Evolutionary conservation across 2,329 filamentous ascomycete genomes (phyloP).

Genomic region (Acrocalymma vagum): DNA sequence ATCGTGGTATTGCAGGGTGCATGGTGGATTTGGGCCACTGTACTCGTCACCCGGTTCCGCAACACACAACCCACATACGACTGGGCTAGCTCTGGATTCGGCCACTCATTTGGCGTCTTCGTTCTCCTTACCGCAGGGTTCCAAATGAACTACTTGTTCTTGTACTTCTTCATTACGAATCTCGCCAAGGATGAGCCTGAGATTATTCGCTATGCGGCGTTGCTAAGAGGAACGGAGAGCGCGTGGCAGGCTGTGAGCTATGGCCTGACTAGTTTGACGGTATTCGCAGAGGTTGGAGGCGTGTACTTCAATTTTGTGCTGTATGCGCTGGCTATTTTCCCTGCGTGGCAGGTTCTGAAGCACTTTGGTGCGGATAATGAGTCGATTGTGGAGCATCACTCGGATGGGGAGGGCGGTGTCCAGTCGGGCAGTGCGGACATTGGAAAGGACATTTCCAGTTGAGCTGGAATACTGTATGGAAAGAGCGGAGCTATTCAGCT

Average conservation of each 20-base stretch:
- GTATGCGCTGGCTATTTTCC: slow-evolving; percentile 70
- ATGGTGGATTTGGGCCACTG: slow-evolving; percentile 77
- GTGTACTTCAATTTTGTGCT: slow-evolving; percentile 76
- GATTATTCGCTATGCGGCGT: slow-evolving; percentile 72
- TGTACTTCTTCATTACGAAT: slow-evolving; percentile 77
- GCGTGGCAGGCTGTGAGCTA: slow-evolving; percentile 79
- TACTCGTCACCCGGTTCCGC: slow-evolving; percentile 69
- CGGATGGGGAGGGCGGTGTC: too few relatives aligned
- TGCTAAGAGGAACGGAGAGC: slow-evolving; percentile 75
- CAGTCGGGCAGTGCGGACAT: too few relatives aligned
- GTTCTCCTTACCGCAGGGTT: slow-evolving; percentile 73
- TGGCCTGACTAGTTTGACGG: slow-evolving; percentile 67
- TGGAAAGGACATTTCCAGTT: too few relatives aligned
- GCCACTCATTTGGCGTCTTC: slow-evolving; percentile 71
- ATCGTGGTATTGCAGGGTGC: slow-evolving; percentile 69
- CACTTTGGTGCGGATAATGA: slow-evolving; percentile 56
- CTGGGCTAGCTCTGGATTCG: slow-evolving; percentile 71
- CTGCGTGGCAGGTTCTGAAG: slow-evolving; percentile 72
- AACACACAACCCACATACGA: slow-evolving; percentile 68
- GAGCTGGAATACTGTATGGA: too few relatives aligned
- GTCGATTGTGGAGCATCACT: slow-evolving; percentile 20
- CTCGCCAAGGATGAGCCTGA: slow-evolving; percentile 69
- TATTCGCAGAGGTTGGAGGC: slow-evolving; percentile 72
- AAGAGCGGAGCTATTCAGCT: too few relatives aligned
- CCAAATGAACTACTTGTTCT: slow-evolving; percentile 77